Conservation (phyloP, 106 monocot genomes). For the Amphibolis antarctica region DNA sequence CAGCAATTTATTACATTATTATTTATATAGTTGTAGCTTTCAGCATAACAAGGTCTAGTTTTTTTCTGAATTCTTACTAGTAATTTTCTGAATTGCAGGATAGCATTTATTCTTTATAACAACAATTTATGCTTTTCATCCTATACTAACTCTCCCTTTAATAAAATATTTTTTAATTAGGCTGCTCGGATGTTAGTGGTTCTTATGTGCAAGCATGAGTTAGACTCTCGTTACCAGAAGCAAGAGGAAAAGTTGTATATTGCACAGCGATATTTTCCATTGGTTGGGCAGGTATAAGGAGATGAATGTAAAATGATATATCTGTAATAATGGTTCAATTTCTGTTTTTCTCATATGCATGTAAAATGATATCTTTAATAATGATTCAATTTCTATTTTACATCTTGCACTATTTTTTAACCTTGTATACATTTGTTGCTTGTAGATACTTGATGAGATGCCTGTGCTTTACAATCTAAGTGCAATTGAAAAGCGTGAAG, state of each 20-base stretch:
- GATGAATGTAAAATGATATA: too few species aligned
- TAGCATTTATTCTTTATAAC: background rate
- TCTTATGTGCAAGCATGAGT: conserved; percentile 98
- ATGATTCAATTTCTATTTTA: too few species aligned
- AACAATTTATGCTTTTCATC: conserved; percentile 1
- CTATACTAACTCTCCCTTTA: too few species aligned
- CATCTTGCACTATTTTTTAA: too few species aligned
- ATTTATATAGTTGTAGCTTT: background rate
- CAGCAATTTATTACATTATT: too few species aligned
- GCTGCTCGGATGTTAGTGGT: conserved; percentile 94
- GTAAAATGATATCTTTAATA: too few species aligned
- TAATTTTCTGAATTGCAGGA: too few species aligned
- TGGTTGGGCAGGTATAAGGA: conserved; percentile 82
- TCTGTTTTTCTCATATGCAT: background rate
- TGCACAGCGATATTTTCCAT: conserved; percentile 90
- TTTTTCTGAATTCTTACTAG: too few species aligned
- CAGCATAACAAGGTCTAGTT: background rate
- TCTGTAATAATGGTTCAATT: background rate
- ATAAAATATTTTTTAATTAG: too few species aligned
- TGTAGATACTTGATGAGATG: conserved; percentile 97
- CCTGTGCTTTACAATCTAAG: conserved; percentile 95
- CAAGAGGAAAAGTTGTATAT: conserved; percentile 92
- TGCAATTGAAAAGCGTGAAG: conserved; percentile 91
- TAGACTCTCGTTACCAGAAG: conserved; percentile 95
- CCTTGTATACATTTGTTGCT: background rate